Evolutionary conservation across 305 asterid species (phyloP).

Genomic region (Solanum hybrid): DNA sequence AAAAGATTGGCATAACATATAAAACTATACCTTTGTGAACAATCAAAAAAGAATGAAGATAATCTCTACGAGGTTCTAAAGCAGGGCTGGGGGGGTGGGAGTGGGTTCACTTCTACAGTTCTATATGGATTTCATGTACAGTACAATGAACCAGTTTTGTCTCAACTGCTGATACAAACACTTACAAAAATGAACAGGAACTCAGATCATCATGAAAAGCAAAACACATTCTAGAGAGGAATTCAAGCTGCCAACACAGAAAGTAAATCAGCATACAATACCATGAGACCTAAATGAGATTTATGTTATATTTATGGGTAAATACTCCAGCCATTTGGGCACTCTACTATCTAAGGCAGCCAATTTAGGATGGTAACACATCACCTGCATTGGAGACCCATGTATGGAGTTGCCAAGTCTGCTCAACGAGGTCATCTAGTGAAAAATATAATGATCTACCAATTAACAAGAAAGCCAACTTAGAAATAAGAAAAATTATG

Average conservation of each 20-base stretch:
- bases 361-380: constrained; percentile 19
- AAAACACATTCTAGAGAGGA: constrained; percentile 29
- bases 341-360: constrained; percentile 14
- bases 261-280: constrained; percentile 19
- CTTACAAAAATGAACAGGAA: constrained; percentile 3
- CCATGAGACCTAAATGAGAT: constrained; percentile 13
- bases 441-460: constrained; percentile 68
- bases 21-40: background rate
- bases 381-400: constrained; percentile 65
- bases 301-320: background rate
- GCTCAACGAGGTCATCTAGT: constrained; percentile 80
- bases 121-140: background rate
- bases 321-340: background rate
- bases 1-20: background rate
- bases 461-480: constrained; percentile 67
- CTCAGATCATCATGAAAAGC: constrained; percentile 14
- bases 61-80: background rate
- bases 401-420: constrained; percentile 51
- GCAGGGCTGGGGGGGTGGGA: background rate
- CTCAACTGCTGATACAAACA: constrained; percentile 12
- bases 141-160: constrained; percentile 13
- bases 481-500: constrained; percentile 22
- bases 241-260: constrained; percentile 38
- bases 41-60: background rate
- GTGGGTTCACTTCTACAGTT: background rate